These are phyloP conservation scores for Trichopus zeylanicus DNA, from an alignment of 116 monocot species.

Conservation along the genomic window DNA sequence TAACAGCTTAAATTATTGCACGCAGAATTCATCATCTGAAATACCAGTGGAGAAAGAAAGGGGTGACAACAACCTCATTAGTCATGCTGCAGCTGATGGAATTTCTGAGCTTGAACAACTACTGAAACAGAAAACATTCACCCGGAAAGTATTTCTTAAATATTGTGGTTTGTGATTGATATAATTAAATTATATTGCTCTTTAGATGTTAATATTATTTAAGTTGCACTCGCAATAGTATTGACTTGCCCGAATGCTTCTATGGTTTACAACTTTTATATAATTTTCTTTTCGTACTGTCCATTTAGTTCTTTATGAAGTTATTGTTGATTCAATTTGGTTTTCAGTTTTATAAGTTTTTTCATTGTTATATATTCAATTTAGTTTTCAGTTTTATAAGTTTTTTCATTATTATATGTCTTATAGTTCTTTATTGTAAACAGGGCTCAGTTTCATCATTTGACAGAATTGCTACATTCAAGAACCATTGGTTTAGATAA, in stretches of 20 bases:
- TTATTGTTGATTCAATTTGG: too few species aligned
- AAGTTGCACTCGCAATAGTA: too few species aligned
- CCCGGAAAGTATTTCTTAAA: conserved; percentile 33
- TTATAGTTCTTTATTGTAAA: conserved; percentile 1
- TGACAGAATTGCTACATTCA: conserved; percentile 52
- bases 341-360: not conserved
- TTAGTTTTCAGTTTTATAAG: not conserved
- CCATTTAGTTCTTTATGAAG: not conserved
- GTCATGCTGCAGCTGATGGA: conserved; percentile 18
- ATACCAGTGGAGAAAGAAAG: conserved; percentile 1
- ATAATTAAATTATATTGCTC: not conserved
- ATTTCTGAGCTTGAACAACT: conserved; percentile 45
- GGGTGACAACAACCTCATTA: conserved; percentile 7
- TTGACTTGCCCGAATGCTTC: too few species aligned
- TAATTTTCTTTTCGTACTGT: too few species aligned
- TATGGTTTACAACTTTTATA: too few species aligned
- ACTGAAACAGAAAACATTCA: conserved; percentile 49
- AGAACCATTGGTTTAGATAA: conserved; percentile 42
- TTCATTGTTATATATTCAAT: not conserved
- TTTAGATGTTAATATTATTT: too few species aligned
- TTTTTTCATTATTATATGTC: too few species aligned
- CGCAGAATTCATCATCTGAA: conserved; percentile 17
- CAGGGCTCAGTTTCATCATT: conserved; percentile 58
- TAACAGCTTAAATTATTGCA: not conserved
- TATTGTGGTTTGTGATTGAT: not conserved